These are phyloP conservation scores for Apostasia ramifera DNA, from an alignment of 106 monocot genomes.

Conservation along the genomic window DNA sequence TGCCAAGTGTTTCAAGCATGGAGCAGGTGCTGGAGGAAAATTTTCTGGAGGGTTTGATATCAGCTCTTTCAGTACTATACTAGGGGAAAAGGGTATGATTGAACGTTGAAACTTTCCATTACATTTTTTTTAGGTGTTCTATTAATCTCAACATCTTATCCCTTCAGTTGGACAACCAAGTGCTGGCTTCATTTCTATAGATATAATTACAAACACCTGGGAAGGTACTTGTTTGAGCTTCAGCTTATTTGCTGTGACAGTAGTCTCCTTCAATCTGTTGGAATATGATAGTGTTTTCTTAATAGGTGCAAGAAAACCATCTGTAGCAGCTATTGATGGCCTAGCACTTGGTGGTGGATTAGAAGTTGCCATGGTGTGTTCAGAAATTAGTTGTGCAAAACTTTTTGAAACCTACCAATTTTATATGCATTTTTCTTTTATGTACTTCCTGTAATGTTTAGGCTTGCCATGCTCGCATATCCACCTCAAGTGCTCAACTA, in stretches of 20 bases:
- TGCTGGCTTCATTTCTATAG: slow-evolving; percentile 64
- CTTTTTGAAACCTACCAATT: not conserved
- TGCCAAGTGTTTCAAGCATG: not conserved
- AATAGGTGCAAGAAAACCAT: slow-evolving; percentile 79
- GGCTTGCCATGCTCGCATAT: slow-evolving; percentile 86
- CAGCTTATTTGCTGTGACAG: not conserved
- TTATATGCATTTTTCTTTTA: not conserved
- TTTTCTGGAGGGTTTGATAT: slow-evolving; percentile 91
- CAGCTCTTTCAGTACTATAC: slow-evolving; percentile 41
- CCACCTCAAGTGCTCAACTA: slow-evolving; percentile 60
- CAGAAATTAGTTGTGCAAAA: not conserved
- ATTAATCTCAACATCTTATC: slow-evolving; percentile 5
- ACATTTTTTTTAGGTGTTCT: slow-evolving; percentile 5
- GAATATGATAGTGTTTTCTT: slow-evolving; percentile 5
- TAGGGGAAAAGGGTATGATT: slow-evolving; percentile 39
- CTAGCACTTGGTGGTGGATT: slow-evolving; percentile 93
- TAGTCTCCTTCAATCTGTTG: not conserved
- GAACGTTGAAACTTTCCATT: slow-evolving; percentile 2
- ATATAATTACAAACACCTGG: slow-evolving; percentile 58
- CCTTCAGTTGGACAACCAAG: slow-evolving; percentile 48
- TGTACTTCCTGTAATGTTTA: slow-evolving; percentile 14
- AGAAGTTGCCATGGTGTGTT: slow-evolving; percentile 85
- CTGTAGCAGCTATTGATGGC: slow-evolving; percentile 91
- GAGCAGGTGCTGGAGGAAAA: slow-evolving; percentile 43
- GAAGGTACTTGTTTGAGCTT: slow-evolving; percentile 48